phyloP scores from a whole-genome alignment of 257 asterid species.

The Cynanchum wilfordii region DNA sequence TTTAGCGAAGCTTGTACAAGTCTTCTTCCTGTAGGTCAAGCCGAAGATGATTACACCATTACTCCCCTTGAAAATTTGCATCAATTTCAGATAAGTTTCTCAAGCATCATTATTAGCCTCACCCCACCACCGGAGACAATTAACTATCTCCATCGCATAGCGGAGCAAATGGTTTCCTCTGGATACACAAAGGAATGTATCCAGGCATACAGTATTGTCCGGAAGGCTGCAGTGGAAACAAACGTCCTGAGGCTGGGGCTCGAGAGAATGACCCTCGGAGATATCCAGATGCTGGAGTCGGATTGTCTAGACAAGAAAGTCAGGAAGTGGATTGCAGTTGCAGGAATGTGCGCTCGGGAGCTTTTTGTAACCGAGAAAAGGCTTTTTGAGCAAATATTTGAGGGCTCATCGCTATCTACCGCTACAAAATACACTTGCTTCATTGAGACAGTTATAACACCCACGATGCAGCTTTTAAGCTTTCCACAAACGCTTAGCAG shows the following conservation, averaged over 20 bases:
- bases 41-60: too few relatives aligned
- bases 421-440: slow-evolving; percentile 57
- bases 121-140: neutral
- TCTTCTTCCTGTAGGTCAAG: neutral
- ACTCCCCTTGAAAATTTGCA: neutral
- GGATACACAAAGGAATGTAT: slow-evolving; percentile 54
- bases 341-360: slow-evolving; percentile 50
- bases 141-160: neutral
- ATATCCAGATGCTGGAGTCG: slow-evolving; percentile 62
- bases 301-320: slow-evolving; percentile 59
- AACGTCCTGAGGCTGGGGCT: slow-evolving; percentile 45
- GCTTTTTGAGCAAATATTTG: slow-evolving; percentile 72
- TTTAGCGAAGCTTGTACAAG: neutral
- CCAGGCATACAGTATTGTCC: slow-evolving; percentile 58
- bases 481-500: slow-evolving; percentile 85
- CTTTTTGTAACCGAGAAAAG: slow-evolving; percentile 68
- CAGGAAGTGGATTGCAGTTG: slow-evolving; percentile 79
- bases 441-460: slow-evolving; percentile 64
- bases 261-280: slow-evolving; percentile 57
- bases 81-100: neutral
- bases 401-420: slow-evolving; percentile 38
- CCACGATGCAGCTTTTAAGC: slow-evolving; percentile 71
- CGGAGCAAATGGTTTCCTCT: slow-evolving; percentile 39
- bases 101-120: neutral
- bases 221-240: slow-evolving; percentile 52